Base-by-base conservation (phyloP, 1,139 yeast genomes). In the Meyerozyma athensensis region DNA sequence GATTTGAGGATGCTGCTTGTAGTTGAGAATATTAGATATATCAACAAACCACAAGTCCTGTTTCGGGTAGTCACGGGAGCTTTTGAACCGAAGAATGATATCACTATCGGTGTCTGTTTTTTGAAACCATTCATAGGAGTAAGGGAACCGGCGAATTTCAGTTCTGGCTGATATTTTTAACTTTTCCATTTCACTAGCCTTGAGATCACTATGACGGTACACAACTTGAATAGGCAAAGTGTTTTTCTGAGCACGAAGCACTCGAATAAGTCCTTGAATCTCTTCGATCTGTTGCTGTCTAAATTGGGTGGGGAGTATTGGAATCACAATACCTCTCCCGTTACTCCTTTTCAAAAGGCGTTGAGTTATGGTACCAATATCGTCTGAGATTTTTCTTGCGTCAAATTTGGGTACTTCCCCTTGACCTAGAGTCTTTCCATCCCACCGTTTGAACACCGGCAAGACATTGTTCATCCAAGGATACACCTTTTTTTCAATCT, bases 261-360 rank as follows among this genome's bases (percentile, higher is more conserved):
- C 60, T 5, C 48, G 47, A 7, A 66, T 49, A 10, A 64, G 39
- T 4, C 62, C 44, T 13, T 37, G 42, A 7, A 61, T 44, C 30
- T 54, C 46, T 4, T 49, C 45, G 4, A 60, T 20, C 36, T 53
- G 60, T n/a, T 37, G 39, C n/a, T 44, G 45, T 19, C 36, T 39
- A n/a, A 46, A 38, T 17, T 38, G 35, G 3, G 43, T 33, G 1
- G 56, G 56, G 8, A 52, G 37, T 2, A 65, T 32, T 0, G 70
- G 67, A 4, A 66, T 58, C 3, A 65, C 68, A 7, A 66, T 61
- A 0, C 72, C 72, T 28, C 45, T 49, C 0, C 69, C 70, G 23
- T 47, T 47, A 28, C 58, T 52, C 22, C 39, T 43, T 0, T 23
- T 16, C 18, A 36, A 35, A 32, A 57, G 40, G n/a, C 44, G 28